phyloP scores from a whole-genome alignment of 2,329 filamentous ascomycete species.

The Fusarium globosum region DNA sequence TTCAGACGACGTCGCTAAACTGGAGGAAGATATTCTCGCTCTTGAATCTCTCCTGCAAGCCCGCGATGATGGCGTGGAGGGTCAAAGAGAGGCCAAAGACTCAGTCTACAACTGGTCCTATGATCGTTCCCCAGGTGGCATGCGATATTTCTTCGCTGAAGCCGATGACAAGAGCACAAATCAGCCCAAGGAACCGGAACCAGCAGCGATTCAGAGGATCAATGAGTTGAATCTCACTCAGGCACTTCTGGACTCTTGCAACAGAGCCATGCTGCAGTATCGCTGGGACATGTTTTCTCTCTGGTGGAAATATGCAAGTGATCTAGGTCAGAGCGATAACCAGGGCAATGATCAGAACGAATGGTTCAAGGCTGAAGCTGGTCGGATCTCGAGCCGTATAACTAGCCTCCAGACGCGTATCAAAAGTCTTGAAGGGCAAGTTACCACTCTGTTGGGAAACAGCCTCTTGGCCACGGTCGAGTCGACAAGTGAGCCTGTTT shows the following conservation, averaged over 20 bases:
- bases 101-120: constrained; percentile 48
- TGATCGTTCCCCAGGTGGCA: constrained; percentile 41
- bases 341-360: background rate
- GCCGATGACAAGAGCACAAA: constrained; percentile 11
- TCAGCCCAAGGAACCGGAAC: constrained; percentile 8
- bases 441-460: fast-evolving
- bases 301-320: constrained; percentile 53
- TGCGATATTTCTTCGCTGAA: constrained; percentile 40
- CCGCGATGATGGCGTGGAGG: constrained; percentile 49
- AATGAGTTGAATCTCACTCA: constrained; percentile 40
- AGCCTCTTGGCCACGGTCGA: constrained; percentile 22
- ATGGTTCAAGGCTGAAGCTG: background rate
- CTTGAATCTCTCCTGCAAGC: constrained; percentile 45
- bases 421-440: background rate
- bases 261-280: constrained; percentile 31
- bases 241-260: constrained; percentile 35
- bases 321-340: background rate
- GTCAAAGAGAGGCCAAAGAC: constrained; percentile 46
- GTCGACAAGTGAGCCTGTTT: constrained; percentile 39
- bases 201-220: background rate
- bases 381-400: background rate
- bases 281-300: constrained; percentile 55
- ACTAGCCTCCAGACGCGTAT: background rate
- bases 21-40: constrained; percentile 45
- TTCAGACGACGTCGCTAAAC: constrained; percentile 15